Conservation (phyloP, 768 basidiomycete genomes). For the Strobilomyces echinocephalus region DNA sequence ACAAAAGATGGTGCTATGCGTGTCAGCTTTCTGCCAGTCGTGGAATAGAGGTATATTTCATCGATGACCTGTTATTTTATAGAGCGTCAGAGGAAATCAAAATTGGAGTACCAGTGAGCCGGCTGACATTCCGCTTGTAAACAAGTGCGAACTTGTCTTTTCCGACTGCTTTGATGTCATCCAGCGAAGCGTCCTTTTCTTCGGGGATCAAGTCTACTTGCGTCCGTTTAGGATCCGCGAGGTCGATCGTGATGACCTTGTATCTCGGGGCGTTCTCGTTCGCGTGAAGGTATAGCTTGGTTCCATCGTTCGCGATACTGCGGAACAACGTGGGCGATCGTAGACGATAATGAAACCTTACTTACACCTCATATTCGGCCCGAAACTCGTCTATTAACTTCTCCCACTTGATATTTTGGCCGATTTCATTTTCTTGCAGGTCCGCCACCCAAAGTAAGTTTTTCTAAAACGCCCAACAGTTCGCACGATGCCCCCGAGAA, state of each 20-base stretch:
- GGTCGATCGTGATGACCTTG: constrained; percentile 61
- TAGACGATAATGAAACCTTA: constrained; percentile 1
- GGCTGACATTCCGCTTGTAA: constrained; percentile 69
- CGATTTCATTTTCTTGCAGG: constrained; percentile 54
- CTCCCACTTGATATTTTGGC: constrained; percentile 63
- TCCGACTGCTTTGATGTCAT: constrained; percentile 44
- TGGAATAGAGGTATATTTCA: constrained; percentile 68
- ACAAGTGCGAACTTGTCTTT: constrained; percentile 53
- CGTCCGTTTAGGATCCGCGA: constrained; percentile 43
- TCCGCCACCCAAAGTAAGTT: constrained; percentile 73
- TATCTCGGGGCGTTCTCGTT: constrained; percentile 63
- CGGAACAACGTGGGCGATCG: constrained; percentile 1
- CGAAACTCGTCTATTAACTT: constrained; percentile 69
- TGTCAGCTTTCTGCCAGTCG: constrained; percentile 45
- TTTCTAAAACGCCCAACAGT: constrained; percentile 44
- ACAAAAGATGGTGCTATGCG: constrained; percentile 65
- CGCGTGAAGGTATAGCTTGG: constrained; percentile 59
- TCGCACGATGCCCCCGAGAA: background rate
- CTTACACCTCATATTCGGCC: constrained; percentile 61
- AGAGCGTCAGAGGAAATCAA: constrained; percentile 2
- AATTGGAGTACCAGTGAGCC: background rate
- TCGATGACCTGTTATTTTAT: constrained; percentile 55
- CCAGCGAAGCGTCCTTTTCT: constrained; percentile 56
- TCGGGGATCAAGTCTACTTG: constrained; percentile 66
- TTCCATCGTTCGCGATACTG: constrained; percentile 63